Base-by-base conservation (phyloP, 208 protist genomes). In the Leishmania tarentolae region DNA sequence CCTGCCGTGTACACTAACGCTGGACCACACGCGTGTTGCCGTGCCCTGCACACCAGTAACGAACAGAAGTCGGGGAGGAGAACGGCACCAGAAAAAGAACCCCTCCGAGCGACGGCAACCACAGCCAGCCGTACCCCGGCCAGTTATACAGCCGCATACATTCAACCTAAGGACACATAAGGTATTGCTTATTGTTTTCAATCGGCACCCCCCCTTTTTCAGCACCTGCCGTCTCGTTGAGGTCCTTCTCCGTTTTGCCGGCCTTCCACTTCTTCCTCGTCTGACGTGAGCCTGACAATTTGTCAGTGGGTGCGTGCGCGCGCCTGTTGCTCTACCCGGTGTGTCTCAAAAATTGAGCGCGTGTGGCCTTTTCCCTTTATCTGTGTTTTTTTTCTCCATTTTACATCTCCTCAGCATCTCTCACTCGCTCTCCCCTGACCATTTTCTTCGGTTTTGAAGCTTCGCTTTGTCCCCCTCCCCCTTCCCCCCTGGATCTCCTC, bases 231-330 rank as follows among this genome's bases (percentile, higher is more conserved):
- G 37, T 42, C 65, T 35, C 19, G 3, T 31, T 46, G 65, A 2
- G 19, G 4, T 70, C 70, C 35, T 83, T 73, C 59, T 83, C 24
- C 44, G 35, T 11, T 9, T 73, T 37, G 8, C 24, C 74, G 19
- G 3, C 35, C 37, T 47, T 66, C 44, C 13, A 57, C 46, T 46
- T 63, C 5, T 11, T 63, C 53, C 73, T 53, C 15, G 15, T 65
- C 73, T 52, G 3, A 40, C 63, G 4, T 31, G 59, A 17, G 13
- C 63, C 8, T 69, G 13, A 28, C 40, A 0, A 6, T 72, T 0
- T 52, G 19, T 73, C 0, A 53, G 40, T 40, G 56, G 24, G 6
- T 61, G 17, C 13, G 56, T 61, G 17, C 0, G 61, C 4, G 31
- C n/a, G 31, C 61, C n/a, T 66, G n/a, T 13, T 66, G 61, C 31